These are phyloP conservation scores for Annulohypoxylon moriforme DNA, from an alignment of 495 filamentous ascomycete genomes.

Conservation along the genomic window DNA sequence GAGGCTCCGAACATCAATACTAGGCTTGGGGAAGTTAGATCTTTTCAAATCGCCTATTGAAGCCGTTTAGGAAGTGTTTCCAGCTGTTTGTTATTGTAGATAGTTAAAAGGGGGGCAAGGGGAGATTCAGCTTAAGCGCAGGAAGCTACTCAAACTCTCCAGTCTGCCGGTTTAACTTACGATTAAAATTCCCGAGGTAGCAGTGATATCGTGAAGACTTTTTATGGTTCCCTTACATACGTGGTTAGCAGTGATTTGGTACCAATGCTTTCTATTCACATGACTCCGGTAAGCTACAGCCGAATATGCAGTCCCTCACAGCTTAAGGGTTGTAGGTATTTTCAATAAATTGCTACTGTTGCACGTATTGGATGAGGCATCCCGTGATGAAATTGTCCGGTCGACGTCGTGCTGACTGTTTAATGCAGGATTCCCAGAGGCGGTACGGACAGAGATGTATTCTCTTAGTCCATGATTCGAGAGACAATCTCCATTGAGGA, in stretches of 20 bases:
- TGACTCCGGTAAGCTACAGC: slow-evolving; percentile 37
- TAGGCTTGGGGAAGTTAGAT: background rate
- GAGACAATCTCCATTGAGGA: background rate
- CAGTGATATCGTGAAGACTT: slow-evolving; percentile 28
- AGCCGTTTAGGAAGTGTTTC: background rate
- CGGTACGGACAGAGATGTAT: background rate
- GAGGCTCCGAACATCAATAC: background rate
- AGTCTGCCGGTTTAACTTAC: slow-evolving; percentile 8
- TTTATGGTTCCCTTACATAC: slow-evolving; percentile 21
- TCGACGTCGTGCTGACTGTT: background rate
- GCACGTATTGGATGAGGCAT: slow-evolving; percentile 1
- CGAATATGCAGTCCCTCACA: slow-evolving; percentile 16
- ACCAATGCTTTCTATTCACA: slow-evolving; percentile 21
- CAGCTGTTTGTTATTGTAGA: background rate
- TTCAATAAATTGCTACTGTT: background rate
- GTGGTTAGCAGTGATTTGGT: slow-evolving; percentile 42
- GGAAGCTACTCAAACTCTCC: slow-evolving; percentile 1
- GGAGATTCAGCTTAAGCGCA: slow-evolving; percentile 6
- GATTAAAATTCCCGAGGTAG: slow-evolving; percentile 32
- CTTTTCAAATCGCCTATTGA: background rate
- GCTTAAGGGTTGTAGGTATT: slow-evolving; percentile 4
- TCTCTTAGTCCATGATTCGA: background rate
- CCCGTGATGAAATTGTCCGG: background rate
- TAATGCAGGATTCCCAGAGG: background rate
- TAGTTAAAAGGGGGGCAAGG: background rate